Conservation (phyloP, 805 yeast genomes). For the Candida suzukii region DNA sequence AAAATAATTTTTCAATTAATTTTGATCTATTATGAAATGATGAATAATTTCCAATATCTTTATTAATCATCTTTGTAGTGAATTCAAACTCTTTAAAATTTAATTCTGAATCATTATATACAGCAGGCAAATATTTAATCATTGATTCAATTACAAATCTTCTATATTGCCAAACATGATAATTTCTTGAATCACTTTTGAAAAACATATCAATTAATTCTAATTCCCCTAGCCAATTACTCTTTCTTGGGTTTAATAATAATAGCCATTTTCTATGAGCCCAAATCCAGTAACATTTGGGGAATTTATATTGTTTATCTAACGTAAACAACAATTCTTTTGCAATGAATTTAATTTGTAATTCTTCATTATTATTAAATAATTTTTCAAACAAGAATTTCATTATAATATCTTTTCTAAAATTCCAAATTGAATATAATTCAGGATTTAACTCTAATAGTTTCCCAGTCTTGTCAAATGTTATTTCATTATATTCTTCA, state of each 20-base stretch:
- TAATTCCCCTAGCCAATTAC: conserved; percentile 69
- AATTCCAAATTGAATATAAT: conserved; percentile 85
- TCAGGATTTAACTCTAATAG: conserved; percentile 73
- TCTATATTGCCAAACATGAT: conserved; percentile 94
- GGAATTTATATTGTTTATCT: conserved; percentile 52
- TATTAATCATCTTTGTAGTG: conserved; percentile 72
- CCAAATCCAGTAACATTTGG: conserved; percentile 98
- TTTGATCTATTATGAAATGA: conserved; percentile 92
- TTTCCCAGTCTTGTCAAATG: conserved; percentile 47
- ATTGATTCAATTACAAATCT: conserved; percentile 51
- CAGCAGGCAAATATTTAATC: conserved; percentile 2
- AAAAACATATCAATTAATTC: conserved; percentile 62
- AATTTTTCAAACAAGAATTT: conserved; percentile 20
- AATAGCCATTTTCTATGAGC: conserved; percentile 85
- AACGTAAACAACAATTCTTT: conserved; percentile 59
- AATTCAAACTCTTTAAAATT: conserved; percentile 56
- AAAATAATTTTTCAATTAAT: conserved; percentile 49
- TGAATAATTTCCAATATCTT: conserved; percentile 84
- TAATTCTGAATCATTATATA: conserved; percentile 12
- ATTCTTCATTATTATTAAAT: conserved; percentile 24
- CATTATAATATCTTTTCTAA: conserved; percentile 62
- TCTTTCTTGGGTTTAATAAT: conserved; percentile 31
- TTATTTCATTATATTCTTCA: conserved; percentile 24
- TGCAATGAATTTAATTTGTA: conserved; percentile 4
- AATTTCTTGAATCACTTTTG: conserved; percentile 73